Conservation (phyloP, 345 rosid genomes). For the Citrus glauca region DNA sequence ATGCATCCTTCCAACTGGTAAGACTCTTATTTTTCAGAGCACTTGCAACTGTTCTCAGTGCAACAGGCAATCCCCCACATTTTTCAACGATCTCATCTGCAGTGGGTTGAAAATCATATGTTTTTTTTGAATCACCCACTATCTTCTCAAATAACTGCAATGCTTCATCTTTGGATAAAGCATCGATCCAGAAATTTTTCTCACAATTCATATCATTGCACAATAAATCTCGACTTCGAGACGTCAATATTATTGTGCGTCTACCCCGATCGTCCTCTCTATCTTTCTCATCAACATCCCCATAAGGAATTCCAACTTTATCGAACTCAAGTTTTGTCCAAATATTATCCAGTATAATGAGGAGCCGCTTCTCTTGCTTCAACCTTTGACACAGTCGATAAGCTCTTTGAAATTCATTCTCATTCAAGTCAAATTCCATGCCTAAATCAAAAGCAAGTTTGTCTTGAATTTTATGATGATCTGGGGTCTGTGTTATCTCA, state of each 20-base stretch:
- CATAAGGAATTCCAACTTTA: neutral
- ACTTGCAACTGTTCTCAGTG: neutral
- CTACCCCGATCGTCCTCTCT: neutral
- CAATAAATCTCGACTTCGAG: slow-evolving; percentile 11
- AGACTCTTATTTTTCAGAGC: neutral
- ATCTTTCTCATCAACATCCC: neutral
- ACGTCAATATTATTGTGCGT: slow-evolving; percentile 29
- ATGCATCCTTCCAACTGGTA: neutral
- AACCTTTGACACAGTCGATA: neutral
- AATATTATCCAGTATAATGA: neutral
- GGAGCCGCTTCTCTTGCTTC: neutral
- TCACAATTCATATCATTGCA: slow-evolving; percentile 1
- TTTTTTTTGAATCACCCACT: neutral
- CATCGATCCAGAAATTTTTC: neutral
- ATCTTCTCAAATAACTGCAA: neutral
- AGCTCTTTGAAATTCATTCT: neutral
- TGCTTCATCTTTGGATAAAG: slow-evolving; percentile 6
- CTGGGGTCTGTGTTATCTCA: neutral
- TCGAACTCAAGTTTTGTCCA: neutral
- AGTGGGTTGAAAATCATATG: neutral
- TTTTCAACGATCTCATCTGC: neutral
- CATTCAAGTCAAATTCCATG: neutral
- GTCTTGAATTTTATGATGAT: neutral
- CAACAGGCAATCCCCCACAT: neutral
- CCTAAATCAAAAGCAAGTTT: slow-evolving; percentile 1